Evolutionary conservation across 2,329 filamentous ascomycete species (phyloP), one percentile per base, ranked within the genome.

Genomic region (Phoma sp.): DNA sequence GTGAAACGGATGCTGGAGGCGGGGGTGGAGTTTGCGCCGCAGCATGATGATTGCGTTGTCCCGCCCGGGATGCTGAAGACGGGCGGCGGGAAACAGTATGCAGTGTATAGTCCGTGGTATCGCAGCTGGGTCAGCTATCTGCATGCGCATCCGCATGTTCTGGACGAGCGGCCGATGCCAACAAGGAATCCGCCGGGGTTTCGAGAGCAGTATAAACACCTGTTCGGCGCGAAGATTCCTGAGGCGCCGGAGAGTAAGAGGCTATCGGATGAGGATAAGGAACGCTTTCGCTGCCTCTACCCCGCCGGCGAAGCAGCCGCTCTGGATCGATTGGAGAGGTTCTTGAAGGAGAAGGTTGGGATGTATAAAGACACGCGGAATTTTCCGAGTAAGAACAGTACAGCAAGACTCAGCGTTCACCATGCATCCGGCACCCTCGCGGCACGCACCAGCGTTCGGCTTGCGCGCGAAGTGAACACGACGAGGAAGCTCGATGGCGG

Each of bases 31-130:
- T 87, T 96, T 62, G 82, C 88, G n/a, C 84, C 88, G 0, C 81
- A 89, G 1, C 90, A 93, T 57, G 93, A 96, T 73, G 91, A 89
- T 4, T 95, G 92, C 61, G 85, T 96, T 1, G 91, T 96, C 0
- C 82, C 86, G 0, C 92, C 93, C 0, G 91, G 91, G 0, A 77
- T 80, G 33, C 74, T 96, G 33, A 76, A 77, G 17, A 91, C 82
- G 5, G 88, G 90, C 3, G 76, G 81, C 2, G 91, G 92, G 1
- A 91, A 85, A 50, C 91, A 94, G 66, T 96, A 95, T 65, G 85
- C 90, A 0, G 91, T 96, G 0, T 96, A 95, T 65, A 86, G 82
- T 2, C 93, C 92, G 0, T 96, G 92, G 91, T 94, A 84, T 70
- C 82, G 87, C 15, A 69, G 88, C 0, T 96, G 92, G 92, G 76